Conservation (phyloP, 768 basidiomycete species). For the Gloeostereum incarnatum region DNA sequence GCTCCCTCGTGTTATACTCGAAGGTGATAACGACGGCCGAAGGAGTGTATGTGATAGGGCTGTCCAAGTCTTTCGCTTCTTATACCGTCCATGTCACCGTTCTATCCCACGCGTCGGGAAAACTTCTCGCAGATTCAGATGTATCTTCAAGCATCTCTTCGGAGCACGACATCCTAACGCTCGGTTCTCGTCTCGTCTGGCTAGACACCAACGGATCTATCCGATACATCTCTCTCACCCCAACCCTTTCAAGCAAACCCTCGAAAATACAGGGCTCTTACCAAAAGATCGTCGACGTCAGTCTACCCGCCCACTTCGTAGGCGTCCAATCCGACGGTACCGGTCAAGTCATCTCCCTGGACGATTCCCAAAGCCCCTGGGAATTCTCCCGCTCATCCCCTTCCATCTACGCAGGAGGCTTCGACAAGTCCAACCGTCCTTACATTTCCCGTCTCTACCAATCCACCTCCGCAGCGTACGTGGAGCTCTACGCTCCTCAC, state of each 20-base stretch:
- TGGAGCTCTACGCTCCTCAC: constrained; percentile 44
- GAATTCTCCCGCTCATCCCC: constrained; percentile 53
- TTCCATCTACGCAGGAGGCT: constrained; percentile 49
- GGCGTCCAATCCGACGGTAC: constrained; percentile 44
- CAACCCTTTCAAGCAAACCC: constrained; percentile 40
- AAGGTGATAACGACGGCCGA: constrained; percentile 44
- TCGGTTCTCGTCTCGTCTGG: constrained; percentile 36
- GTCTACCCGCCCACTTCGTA: too few species aligned
- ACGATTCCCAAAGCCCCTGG: constrained; percentile 32
- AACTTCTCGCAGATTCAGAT: constrained; percentile 34
- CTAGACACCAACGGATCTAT: constrained; percentile 42
- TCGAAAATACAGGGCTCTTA: constrained; percentile 35
- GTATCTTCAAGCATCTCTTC: constrained; percentile 42
- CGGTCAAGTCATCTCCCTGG: constrained; percentile 44
- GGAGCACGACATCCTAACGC: constrained; percentile 16
- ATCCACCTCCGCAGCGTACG: constrained; percentile 24
- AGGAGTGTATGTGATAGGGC: constrained; percentile 49
- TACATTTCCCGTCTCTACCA: constrained; percentile 50
- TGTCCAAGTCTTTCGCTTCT: constrained; percentile 37
- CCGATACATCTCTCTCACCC: constrained; percentile 39
- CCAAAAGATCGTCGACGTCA: constrained; percentile 49
- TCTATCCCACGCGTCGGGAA: constrained; percentile 45
- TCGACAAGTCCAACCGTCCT: constrained; percentile 37
- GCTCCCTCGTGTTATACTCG: constrained; percentile 57
- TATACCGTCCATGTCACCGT: constrained; percentile 63